These are phyloP conservation scores for Colletotrichum tropicale DNA, from an alignment of 2,329 filamentous ascomycete genomes.

Conservation along the genomic window DNA sequence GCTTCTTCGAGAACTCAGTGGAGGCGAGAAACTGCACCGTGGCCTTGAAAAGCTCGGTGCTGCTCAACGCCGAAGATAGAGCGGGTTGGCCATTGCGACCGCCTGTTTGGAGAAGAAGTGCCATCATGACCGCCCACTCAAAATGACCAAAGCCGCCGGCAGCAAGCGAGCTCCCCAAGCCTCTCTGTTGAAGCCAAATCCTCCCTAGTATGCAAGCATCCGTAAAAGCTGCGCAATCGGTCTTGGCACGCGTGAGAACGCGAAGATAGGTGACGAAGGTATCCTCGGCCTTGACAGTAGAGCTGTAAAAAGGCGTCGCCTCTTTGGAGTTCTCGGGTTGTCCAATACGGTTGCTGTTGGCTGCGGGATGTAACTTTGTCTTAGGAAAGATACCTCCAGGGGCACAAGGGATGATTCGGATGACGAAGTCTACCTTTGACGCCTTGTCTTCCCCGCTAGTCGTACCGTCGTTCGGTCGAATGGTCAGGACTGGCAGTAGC, in stretches of 20 bases:
- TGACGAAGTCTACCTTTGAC: constrained; percentile 51
- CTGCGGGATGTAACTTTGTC: constrained; percentile 72
- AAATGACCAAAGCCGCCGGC: constrained; percentile 90
- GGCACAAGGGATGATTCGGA: constrained; percentile 80
- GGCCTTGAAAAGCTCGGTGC: constrained; percentile 94
- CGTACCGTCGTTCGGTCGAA: constrained; percentile 37
- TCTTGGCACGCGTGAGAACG: constrained; percentile 71
- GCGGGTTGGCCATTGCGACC: constrained; percentile 73
- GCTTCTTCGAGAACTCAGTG: constrained; percentile 72
- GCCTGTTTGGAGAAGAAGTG: constrained; percentile 80
- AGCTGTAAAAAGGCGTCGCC: constrained; percentile 81
- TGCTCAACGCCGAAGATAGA: constrained; percentile 81
- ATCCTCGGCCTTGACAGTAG: constrained; percentile 78
- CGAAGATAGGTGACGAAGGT: constrained; percentile 78
- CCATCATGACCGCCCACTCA: constrained; percentile 84
- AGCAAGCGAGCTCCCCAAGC: constrained; percentile 72
- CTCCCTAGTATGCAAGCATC: constrained; percentile 88
- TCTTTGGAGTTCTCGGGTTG: constrained; percentile 48
- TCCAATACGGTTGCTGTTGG: constrained; percentile 70
- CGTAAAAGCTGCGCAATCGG: constrained; percentile 73
- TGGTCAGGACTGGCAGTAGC: constrained; percentile 71
- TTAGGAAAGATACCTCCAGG: constrained; percentile 72
- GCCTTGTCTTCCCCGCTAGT: constrained; percentile 26
- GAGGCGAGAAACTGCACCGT: constrained; percentile 84
- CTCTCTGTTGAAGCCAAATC: constrained; percentile 88